Evolutionary conservation across 495 filamentous ascomycete genomes (phyloP), one percentile per base, ranked within the genome.

Genomic region (Lasiosphaeria miniovina): DNA sequence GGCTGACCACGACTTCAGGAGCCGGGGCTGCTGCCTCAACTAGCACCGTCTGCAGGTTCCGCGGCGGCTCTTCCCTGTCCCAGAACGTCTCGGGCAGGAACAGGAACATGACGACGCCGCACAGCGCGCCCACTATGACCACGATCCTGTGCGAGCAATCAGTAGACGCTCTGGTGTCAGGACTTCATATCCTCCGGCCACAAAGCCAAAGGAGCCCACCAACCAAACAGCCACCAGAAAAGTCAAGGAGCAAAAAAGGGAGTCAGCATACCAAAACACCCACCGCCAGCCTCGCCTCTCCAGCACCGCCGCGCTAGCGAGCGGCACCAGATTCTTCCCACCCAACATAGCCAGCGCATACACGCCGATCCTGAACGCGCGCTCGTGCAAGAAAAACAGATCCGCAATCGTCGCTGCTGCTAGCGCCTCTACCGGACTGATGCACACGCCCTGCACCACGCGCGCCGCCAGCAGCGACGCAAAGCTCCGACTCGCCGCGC

Each of bases 51-150:
- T 66, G 68, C 11, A 71, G 73, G 55, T 72, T 72, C 61, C 82
- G 83, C 4, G 65, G 89, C 46, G 81, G 76, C 3, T 93, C 93
- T 3, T 87, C 87, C 24, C 94, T 82, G 67, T 97, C 92, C 94
- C 94, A 97, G 66, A 96, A 96, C 0, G 93, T 96, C 74, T 98
- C 94, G 0, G 94, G 94, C 6, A 96, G 89, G 65, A 96, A 96
- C 57, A 98, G 78, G 65, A 96, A 96, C 1, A 97, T 77, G 1
- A 95, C 72, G 8, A 82, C 66, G 46, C 88, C 81, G 61, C 88
- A 90, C 54, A 88, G 84, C 0, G 84, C 91, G 40, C 93, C 91
- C 34, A 96, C 73, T 1, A 96, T 90, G 6, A 94, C 87, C 57
- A 96, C 88, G 61, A 96, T 85, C 89, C 88, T 88, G 62, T 6